These are phyloP conservation scores for Scutellaria barbata DNA, from an alignment of 257 asterid species.

Conservation along the genomic window DNA sequence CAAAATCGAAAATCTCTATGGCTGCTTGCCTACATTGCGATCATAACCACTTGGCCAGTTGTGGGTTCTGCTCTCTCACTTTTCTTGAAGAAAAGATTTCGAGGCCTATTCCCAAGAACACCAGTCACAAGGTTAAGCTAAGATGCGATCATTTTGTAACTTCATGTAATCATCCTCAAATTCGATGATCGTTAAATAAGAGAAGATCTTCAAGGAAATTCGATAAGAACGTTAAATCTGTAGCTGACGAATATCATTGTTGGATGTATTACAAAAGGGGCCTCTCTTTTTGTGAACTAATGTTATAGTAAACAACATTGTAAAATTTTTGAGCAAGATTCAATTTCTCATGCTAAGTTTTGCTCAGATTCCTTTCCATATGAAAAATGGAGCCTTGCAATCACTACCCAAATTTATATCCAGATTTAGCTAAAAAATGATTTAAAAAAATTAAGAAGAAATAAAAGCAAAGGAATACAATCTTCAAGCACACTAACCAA, in stretches of 20 bases:
- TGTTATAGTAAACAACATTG: constrained; percentile 1
- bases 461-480: background rate
- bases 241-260: background rate
- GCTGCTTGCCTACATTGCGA: constrained; percentile 75
- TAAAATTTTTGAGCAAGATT: too few species aligned
- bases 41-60: constrained; percentile 78
- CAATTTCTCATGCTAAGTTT: too few species aligned
- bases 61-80: constrained; percentile 58
- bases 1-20: constrained; percentile 56
- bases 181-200: background rate
- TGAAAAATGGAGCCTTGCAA: too few species aligned
- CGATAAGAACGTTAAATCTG: background rate
- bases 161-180: background rate
- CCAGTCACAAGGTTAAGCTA: constrained; percentile 37
- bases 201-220: background rate
- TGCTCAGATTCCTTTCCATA: too few species aligned
- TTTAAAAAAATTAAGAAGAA: background rate
- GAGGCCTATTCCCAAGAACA: constrained; percentile 35
- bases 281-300: background rate
- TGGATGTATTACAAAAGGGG: too few species aligned
- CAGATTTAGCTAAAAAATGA: too few species aligned
- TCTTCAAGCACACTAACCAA: background rate
- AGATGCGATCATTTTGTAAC: background rate
- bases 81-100: constrained; percentile 56
- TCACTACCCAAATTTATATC: too few species aligned